Conservation (phyloP, 495 filamentous ascomycete species). For the Annulohypoxylon nitens region DNA sequence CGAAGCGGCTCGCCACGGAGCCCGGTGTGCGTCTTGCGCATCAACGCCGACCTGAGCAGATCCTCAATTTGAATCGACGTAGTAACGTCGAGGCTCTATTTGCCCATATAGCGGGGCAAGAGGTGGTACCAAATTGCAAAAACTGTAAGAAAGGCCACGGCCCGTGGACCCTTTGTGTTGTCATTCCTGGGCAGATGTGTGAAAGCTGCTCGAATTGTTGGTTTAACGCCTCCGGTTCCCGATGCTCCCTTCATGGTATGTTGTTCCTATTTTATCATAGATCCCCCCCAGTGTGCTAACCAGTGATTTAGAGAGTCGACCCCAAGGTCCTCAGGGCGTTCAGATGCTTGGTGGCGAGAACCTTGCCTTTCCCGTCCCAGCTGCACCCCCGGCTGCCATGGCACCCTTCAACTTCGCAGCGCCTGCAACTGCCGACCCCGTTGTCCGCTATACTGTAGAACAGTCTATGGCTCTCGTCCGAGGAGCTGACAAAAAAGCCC, state of each 20-base stretch:
- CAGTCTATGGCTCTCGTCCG: conserved; percentile 59
- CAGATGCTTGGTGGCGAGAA: conserved; percentile 44
- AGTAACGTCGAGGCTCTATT: conserved; percentile 66
- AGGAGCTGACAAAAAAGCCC: conserved; percentile 54
- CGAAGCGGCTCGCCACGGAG: conserved; percentile 60
- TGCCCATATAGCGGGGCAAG: conserved; percentile 62
- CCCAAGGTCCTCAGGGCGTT: conserved; percentile 37
- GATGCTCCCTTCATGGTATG: conserved; percentile 66
- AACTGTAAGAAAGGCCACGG: conserved; percentile 67
- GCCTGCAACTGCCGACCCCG: conserved; percentile 52
- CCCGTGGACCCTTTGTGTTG: conserved; percentile 61
- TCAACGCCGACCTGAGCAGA: conserved; percentile 61
- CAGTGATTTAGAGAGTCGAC: conserved; percentile 44
- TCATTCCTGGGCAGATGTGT: conserved; percentile 66
- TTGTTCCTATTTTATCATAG: not conserved
- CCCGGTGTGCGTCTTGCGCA: conserved; percentile 59
- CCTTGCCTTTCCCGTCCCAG: conserved; percentile 41
- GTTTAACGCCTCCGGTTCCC: conserved; percentile 64
- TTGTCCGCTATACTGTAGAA: conserved; percentile 55
- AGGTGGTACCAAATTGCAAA: conserved; percentile 60
- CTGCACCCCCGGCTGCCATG: conserved; percentile 42
- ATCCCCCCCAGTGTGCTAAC: conserved; percentile 13
- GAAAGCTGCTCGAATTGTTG: conserved; percentile 66
- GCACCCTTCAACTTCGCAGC: conserved; percentile 49
- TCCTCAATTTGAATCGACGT: conserved; percentile 58